Evolutionary conservation across 208 protist genomes (phyloP), one percentile per base, ranked within the genome.

Genomic region (Leishmania major): DNA sequence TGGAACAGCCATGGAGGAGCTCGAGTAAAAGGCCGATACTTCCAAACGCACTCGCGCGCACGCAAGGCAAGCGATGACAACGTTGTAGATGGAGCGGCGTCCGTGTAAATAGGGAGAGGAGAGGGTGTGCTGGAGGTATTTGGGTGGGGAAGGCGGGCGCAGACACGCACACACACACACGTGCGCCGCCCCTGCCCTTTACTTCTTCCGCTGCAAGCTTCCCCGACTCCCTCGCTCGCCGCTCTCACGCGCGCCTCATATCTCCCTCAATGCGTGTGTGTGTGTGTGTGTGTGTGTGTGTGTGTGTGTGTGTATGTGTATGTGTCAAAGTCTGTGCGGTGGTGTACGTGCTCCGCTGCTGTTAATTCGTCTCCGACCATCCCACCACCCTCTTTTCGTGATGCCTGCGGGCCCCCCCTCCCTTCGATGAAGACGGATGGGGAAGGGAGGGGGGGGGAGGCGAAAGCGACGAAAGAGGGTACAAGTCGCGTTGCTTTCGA

Each of bases 1-100:
- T 79, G 93, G 92, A 76, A 95, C 92, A 13, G 92, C 92, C 47
- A 95, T 97, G 93, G 91, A 95, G 87, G 93, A 97, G 73, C 89
- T 96, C 35, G 93, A 97, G 91, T 97, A 96, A 85, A 70, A 64
- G 53, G 47, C 45, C 5, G 37, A 28, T 7, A 43, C 15, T 15
- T 17, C 40, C 71, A 59, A 31, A 28, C 71, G 15, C n/a, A 75
- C n/a, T 17, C 47, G 67, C 67, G 19, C 40, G 17, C 70, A 53
- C 45, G 70, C 45, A 74, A 31, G 28, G 70, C 17, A 31, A 19
- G 70, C 31, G 31, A 15, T 67, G 31, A 69, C 62, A 15, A 40
- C 62, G 62, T 31, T 64, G 59, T 64, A 2, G 37, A 72, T 45
- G 40, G 22, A 72, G 6, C 17, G 19, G 25, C 31, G 43, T 3